Evolutionary conservation across 2,329 filamentous ascomycete genomes (phyloP).

Genomic region (Penicillium hordei): DNA sequence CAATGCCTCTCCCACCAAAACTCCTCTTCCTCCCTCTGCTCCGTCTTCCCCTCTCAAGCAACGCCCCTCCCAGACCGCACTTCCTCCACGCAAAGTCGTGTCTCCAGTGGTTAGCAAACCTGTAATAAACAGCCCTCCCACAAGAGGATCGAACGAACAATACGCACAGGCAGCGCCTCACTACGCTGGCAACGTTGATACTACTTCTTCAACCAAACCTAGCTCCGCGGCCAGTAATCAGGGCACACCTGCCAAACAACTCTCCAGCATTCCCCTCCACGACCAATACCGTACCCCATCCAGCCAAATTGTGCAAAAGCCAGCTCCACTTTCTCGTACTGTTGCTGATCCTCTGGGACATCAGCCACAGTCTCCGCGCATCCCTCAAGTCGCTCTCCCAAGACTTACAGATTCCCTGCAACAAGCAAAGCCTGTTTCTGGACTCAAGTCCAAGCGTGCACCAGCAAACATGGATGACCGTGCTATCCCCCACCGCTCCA

Average conservation of each 20-base stretch:
- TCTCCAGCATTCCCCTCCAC: background rate
- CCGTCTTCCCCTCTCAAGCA: slow-evolving; percentile 58
- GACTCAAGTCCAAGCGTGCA: slow-evolving; percentile 26
- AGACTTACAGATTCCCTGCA: slow-evolving; percentile 13
- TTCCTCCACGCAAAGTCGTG: slow-evolving; percentile 47
- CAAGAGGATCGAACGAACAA: slow-evolving; percentile 9
- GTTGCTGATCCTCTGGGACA: slow-evolving; percentile 4
- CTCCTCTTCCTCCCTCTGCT: slow-evolving; percentile 50
- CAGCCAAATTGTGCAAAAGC: slow-evolving; percentile 6
- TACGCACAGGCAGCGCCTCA: slow-evolving; percentile 12
- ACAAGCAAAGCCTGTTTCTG: slow-evolving; percentile 11
- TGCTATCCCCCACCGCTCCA: slow-evolving; percentile 1
- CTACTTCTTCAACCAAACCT: background rate
- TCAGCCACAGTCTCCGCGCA: slow-evolving; percentile 2
- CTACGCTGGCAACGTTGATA: slow-evolving; percentile 1
- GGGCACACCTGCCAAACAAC: background rate
- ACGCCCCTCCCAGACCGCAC: slow-evolving; percentile 51
- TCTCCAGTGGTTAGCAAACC: slow-evolving; percentile 40
- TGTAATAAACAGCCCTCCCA: slow-evolving; percentile 29
- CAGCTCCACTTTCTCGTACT: slow-evolving; percentile 12
- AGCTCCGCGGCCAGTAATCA: background rate
- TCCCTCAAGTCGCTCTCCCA: slow-evolving; percentile 5
- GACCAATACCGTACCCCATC: slow-evolving; percentile 1
- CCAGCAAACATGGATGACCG: slow-evolving; percentile 16
- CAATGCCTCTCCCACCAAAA: slow-evolving; percentile 57